Evolutionary conservation across 352 stramenopile genomes (phyloP), one percentile per base, ranked within the genome.

Genomic region (Phytophthora sp.): DNA sequence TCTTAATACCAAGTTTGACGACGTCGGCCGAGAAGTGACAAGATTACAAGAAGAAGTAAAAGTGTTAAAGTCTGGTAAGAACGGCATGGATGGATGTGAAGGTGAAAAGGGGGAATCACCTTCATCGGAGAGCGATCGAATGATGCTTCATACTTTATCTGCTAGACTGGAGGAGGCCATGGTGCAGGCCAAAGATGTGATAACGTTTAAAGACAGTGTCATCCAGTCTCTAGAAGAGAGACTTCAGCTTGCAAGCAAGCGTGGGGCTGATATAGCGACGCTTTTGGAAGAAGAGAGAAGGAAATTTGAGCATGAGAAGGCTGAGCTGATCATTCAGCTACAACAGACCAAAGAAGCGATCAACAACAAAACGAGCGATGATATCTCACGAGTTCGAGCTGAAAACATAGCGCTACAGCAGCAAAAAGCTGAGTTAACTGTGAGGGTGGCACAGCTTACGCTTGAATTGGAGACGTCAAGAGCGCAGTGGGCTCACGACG

Each of bases 141-240:
- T 48, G 13, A 63, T 89, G 37, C 58, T 92, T n/a, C 80, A 85
- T 27, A 69, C 78, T 6, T 83, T 92, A 34, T 84, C 79, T 1
- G 35, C 58, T 28, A 61, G 80, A 15, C 56, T 92, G 17, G 80
- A 90, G 51, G 58, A 73, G 21, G 79, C 83, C 1, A 92, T 92
- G 79, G 24, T 79, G 18, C 74, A 92, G 55, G 79, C 84, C 7
- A 88, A 92, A 49, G 69, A 72, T 27, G 84, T 92, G 20, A 84
- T 92, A 8, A 76, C 76, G 23, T 80, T 79, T 41, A 92, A 92
- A 64, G 81, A 92, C 35, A 38, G 58, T 5, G 62, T 80, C 10
- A 92, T 92, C 54, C 37, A 58, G 26, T 76, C 82, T 5, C 44
- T 92, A 10, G 66, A 92, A 26, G 43, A 51, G n/a, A 61, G 66